Evolutionary conservation across 345 rosid species (phyloP), one percentile per base, ranked within the genome.

Genomic region (Moringa oleifera): DNA sequence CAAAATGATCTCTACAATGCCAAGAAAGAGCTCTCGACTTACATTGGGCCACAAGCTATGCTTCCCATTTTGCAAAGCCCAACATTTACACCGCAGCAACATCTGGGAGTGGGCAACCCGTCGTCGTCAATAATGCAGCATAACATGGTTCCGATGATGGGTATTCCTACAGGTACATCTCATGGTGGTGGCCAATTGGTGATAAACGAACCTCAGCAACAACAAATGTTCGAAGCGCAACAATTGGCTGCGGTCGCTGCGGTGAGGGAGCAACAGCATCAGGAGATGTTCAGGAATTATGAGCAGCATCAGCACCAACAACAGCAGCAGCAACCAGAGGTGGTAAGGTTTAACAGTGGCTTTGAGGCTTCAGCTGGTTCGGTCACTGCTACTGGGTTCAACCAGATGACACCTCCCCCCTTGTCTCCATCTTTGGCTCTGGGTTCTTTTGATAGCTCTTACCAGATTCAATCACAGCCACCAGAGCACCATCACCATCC

Each of bases 211-310:
- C 68, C 53, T 13, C 76, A 63, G 55, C 67, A 49, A 25, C 77
- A 57, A 24, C 79, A 81, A 56, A 71, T 80, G 10, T 84, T 80
- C 21, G 87, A 83, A 28, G 78, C 84, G n/a, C 91, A 87, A 52
- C 83, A 81, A 33, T 64, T 69, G 70, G 84, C 86, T 22, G 85
- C 82, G 2, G 77, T 63, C 1, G 66, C 69, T 20, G 86, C 77
- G 11, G 86, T 81, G 0, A 77, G 87, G 54, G 90, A 86, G 73
- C 87, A 80, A 16, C 78, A 79, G 62, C 87, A 82, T 0, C 81
- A 79, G 8, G 87, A 86, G 62, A 77, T 89, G 83, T 70, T 77
- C 49, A 79, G 91, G 56, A 73, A 64, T 58, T 80, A 70, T 55
- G 86, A 80, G 53, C 81, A 77, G 47, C 75, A 73, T 6, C 74